phyloP scores from a whole-genome alignment of 2,329 filamentous ascomycete species.

The Pestalotiopsis sp. region DNA sequence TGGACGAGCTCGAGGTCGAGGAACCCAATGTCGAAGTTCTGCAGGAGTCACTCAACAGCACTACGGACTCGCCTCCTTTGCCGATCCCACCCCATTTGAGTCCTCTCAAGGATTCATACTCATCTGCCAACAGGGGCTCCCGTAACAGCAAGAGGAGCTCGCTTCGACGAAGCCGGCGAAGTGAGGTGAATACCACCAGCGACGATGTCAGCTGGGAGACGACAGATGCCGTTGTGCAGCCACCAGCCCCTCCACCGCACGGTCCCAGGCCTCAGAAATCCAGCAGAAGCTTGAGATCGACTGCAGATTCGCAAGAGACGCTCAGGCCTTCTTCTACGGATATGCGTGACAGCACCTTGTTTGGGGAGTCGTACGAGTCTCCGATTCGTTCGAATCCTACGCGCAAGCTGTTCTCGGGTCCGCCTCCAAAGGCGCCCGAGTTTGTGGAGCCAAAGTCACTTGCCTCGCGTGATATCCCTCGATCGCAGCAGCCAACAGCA shows the following conservation, averaged over 20 bases:
- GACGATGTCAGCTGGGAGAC: conserved; percentile 50
- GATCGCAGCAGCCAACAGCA: conserved; percentile 3
- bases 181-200: conserved; percentile 44
- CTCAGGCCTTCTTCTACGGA: conserved; percentile 12
- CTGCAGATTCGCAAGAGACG: conserved; percentile 14
- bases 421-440: conserved; percentile 16
- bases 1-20: conserved; percentile 30
- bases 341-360: conserved; percentile 32
- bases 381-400: conserved; percentile 27
- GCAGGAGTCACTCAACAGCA: conserved; percentile 28
- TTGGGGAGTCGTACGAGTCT: conserved; percentile 31
- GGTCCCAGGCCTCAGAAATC: conserved; percentile 30
- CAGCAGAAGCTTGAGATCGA: conserved; percentile 22
- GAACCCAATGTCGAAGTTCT: conserved; percentile 33
- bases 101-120: conserved; percentile 52
- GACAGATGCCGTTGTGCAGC: conserved; percentile 29
- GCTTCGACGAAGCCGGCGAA: conserved; percentile 32
- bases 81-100: conserved; percentile 48
- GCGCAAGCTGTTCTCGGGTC: conserved; percentile 31
- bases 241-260: conserved; percentile 30
- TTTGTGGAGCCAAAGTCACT: conserved; percentile 14
- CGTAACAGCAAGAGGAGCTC: conserved; percentile 28
- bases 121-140: conserved; percentile 47
- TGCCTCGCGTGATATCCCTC: not conserved
- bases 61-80: conserved; percentile 43